Evolutionary conservation across 148 eudicot species (phyloP).

Genomic region (Cornus controversa): DNA sequence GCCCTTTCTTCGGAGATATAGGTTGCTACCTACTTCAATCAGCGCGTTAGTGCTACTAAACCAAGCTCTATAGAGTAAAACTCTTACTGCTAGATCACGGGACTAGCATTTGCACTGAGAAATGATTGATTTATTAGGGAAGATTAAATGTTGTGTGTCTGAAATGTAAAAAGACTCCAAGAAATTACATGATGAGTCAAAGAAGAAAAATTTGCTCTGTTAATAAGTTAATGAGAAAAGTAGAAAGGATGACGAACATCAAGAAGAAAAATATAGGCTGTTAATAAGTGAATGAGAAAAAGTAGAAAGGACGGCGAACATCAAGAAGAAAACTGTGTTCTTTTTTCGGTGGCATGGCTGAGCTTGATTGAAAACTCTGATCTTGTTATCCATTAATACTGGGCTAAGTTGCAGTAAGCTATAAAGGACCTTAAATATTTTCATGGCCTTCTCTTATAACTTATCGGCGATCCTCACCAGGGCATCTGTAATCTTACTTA

Average conservation of each 20-base stretch:
- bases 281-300: background rate
- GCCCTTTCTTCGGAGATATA: background rate
- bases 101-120: no score
- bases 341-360: background rate
- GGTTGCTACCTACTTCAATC: no score
- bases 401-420: background rate
- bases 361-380: background rate
- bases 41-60: background rate
- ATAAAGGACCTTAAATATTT: background rate
- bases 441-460: constrained; percentile 16
- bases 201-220: background rate
- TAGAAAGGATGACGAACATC: background rate
- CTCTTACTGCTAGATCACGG: no score
- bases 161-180: background rate
- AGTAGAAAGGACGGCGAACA: background rate
- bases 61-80: no score
- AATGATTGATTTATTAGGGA: no score
- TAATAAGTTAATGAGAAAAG: background rate
- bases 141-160: no score
- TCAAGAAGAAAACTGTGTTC: background rate
- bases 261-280: background rate
- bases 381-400: background rate
- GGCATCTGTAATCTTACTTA: constrained; percentile 50
- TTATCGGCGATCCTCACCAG: constrained; percentile 57
- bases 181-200: background rate